These are phyloP conservation scores for Fusarium palustre DNA, from an alignment of 2,329 filamentous ascomycete genomes.

Conservation along the genomic window DNA sequence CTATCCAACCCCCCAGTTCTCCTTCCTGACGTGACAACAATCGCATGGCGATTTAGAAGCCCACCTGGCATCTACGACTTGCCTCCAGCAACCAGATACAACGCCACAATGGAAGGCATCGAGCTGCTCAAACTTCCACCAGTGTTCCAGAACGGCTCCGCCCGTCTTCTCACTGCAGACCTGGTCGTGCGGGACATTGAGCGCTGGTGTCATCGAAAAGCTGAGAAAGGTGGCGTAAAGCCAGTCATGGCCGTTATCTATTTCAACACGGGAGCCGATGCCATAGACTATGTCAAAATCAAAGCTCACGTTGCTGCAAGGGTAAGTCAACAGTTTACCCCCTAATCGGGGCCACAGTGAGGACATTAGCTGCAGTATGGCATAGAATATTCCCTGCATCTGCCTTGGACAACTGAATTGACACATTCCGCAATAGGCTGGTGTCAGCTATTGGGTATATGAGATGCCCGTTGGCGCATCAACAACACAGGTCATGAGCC, in stretches of 20 bases:
- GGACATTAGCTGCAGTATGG: not conserved
- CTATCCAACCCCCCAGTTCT: no score
- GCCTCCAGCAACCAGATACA: not conserved
- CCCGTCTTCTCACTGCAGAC: not conserved
- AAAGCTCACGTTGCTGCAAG: conserved; percentile 8
- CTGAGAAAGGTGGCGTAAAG: not conserved
- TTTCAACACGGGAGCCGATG: not conserved
- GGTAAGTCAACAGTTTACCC: not conserved
- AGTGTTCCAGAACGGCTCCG: not conserved
- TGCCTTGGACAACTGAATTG: not conserved
- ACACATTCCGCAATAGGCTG: not conserved
- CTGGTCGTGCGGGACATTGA: conserved; percentile 1
- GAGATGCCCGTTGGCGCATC: conserved; percentile 4
- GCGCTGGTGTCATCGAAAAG: conserved; percentile 2
- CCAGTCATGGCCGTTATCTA: conserved; percentile 1
- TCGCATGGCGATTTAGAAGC: accelerated
- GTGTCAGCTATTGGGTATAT: conserved; percentile 5
- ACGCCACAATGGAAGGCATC: not conserved
- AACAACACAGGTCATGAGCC: not conserved
- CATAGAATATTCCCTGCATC: not conserved
- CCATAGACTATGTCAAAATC: conserved; percentile 1
- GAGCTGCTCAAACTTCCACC: not conserved
- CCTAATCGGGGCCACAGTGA: no score
- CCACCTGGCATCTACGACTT: not conserved
- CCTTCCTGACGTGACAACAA: not conserved